Conservation (phyloP, 2,329 filamentous ascomycete species). For the Penicillium sp. region DNA sequence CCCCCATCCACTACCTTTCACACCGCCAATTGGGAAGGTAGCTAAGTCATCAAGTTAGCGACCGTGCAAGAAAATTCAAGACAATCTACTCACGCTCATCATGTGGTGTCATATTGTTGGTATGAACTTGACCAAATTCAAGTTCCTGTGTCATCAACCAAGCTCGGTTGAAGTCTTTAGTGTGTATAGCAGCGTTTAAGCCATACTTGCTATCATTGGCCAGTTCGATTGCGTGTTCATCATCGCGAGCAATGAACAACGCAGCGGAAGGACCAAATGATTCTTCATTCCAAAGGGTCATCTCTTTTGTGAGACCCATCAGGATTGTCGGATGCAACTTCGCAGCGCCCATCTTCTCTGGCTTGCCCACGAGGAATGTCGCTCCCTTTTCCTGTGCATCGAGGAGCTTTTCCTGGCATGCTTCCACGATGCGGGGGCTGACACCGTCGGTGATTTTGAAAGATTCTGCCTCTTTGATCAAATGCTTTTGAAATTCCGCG, state of each 20-base stretch:
- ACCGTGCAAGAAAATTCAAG: background rate
- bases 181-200: background rate
- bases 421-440: background rate
- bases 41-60: conserved; percentile 18
- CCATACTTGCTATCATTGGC: background rate
- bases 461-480: background rate
- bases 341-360: background rate
- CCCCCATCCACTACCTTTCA: background rate
- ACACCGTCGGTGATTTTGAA: background rate
- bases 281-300: background rate
- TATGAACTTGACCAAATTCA: conserved; percentile 57
- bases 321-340: background rate
- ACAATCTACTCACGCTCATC: conserved; percentile 51
- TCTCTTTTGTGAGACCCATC: background rate
- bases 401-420: background rate
- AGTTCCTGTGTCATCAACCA: background rate
- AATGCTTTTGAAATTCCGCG: background rate
- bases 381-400: background rate
- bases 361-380: background rate
- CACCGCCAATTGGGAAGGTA: conserved; percentile 64
- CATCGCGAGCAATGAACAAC: background rate
- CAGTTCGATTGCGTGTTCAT: background rate
- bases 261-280: background rate
- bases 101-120: conserved; percentile 66
- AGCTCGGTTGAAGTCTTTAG: background rate